Base-by-base conservation (phyloP, 768 basidiomycete species). In the Phanerodontia chrysosporium region DNA sequence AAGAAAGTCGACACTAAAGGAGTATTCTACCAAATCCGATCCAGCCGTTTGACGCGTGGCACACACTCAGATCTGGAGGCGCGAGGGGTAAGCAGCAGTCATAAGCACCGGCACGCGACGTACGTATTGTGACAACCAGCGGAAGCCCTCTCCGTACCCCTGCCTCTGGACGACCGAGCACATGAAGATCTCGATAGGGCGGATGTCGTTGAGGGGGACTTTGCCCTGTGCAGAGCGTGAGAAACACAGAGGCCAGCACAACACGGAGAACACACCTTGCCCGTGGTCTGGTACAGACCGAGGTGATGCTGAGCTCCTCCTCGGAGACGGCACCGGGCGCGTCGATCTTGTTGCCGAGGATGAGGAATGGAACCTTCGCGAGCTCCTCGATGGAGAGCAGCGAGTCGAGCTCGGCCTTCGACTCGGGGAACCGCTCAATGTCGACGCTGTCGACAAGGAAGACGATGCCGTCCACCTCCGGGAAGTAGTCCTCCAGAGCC, bases 401-500 rank as follows among this genome's bases (percentile, higher is more conserved):
- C 6, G 95, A 90, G 70, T 98, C 96, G 49, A 99, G 86, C 75
- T 99, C 97, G 13, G 93, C 95, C 74, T 98, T 98, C 64, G 92
- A 92, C 76, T 98, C 97, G 8, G 87, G 74, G 76, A 99, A 96
- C 45, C 96, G 90, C 77, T 98, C 97, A 70, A 89, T 88, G 79
- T 99, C 97, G 63, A 94, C 94, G 65, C 87, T 91, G 78, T 99
- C 97, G 60, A 99, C 95, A 58, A 99, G 81, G 85, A 98, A 99
- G 70, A 98, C 87, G 67, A 99, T 98, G 18, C 94, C 96, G 67
- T 99, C 95, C 45, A 98, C 97, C 74, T 98, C 97, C 51, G 97
- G 97, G 87, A 99, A 98, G 79, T 98, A 99, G 75, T 99, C 95
- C 59, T 87, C 97, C 97, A 99, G 72, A 98, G 88, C 65, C 97